Percentiles rank a stretch among this genome's conserved stretches.
phyloP scores from a whole-genome alignment of 164 flowering plant genomes.

The Piper longum region DNA sequence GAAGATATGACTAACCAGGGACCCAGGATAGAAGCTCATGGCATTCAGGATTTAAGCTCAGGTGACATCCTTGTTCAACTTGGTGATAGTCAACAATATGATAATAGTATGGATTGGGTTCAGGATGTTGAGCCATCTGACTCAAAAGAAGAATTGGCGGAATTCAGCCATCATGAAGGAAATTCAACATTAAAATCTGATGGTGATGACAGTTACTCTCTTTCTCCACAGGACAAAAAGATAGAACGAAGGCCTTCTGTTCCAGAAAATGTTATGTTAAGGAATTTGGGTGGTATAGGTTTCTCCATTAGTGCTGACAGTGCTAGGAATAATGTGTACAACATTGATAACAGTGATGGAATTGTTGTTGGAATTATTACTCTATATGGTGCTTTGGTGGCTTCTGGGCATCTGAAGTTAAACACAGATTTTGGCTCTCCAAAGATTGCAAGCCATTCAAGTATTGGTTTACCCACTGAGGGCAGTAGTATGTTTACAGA shows the following conservation, averaged over 20 bases:
- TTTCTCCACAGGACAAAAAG: slow-evolving; percentile 14
- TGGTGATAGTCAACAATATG: neutral
- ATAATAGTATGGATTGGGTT: slow-evolving; percentile 11
- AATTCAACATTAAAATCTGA: slow-evolving; percentile 16
- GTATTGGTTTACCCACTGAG: slow-evolving; percentile 50
- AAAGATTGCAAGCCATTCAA: slow-evolving; percentile 31
- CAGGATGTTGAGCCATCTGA: slow-evolving; percentile 18
- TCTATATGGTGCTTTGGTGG: slow-evolving; percentile 61
- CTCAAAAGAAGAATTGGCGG: slow-evolving; percentile 26
- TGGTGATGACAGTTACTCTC: slow-evolving; percentile 11
- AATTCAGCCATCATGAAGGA: slow-evolving; percentile 18
- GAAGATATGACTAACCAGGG: slow-evolving; percentile 4
- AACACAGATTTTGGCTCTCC: slow-evolving; percentile 30
- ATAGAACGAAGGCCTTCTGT: slow-evolving; percentile 51
- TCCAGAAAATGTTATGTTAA: slow-evolving; percentile 42
- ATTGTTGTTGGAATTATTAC: slow-evolving; percentile 74
- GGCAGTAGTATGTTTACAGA: slow-evolving; percentile 84
- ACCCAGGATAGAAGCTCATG: neutral
- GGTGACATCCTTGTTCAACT: slow-evolving; percentile 13
- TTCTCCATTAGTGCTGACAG: slow-evolving; percentile 81
- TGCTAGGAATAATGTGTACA: slow-evolving; percentile 90
- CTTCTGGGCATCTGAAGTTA: slow-evolving; percentile 62
- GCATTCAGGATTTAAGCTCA: neutral
- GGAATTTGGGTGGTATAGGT: slow-evolving; percentile 79
- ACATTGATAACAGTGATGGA: slow-evolving; percentile 76